Conservation (phyloP, 1,139 yeast species). For the Torulaspora globosa region DNA sequence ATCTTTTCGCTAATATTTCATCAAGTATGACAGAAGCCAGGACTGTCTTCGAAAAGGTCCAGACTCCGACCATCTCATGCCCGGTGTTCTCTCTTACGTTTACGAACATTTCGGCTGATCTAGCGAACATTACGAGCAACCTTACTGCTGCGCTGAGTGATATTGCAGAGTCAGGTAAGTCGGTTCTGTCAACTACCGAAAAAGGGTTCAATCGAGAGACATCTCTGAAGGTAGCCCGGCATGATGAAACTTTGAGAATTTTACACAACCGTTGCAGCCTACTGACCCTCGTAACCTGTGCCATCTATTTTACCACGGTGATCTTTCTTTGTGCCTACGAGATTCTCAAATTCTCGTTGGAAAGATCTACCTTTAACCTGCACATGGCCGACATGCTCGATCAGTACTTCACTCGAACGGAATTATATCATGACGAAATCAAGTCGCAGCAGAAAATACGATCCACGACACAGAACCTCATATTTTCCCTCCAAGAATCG, state of each 20-base stretch:
- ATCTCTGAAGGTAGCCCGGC: background rate
- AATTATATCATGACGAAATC: slow-evolving; percentile 1
- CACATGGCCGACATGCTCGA: slow-evolving; percentile 9
- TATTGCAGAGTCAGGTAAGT: background rate
- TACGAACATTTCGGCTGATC: background rate
- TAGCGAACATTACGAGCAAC: background rate
- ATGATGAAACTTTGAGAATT: background rate
- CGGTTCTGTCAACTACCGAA: background rate
- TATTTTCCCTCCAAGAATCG: slow-evolving; percentile 6
- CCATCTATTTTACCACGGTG: slow-evolving; percentile 5
- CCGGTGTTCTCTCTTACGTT: background rate
- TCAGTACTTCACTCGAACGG: background rate
- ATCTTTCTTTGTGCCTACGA: slow-evolving; percentile 6
- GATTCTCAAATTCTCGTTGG: slow-evolving; percentile 11
- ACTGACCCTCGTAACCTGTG: slow-evolving; percentile 5
- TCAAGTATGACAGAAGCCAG: slow-evolving; percentile 1
- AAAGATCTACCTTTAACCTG: slow-evolving; percentile 8
- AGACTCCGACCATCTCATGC: slow-evolving; percentile 3
- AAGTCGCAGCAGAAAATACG: slow-evolving; percentile 10
- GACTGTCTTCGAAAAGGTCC: background rate
- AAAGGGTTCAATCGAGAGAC: background rate
- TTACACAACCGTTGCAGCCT: slow-evolving; percentile 4
- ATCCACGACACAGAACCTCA: slow-evolving; percentile 1
- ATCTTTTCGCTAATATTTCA: slow-evolving; percentile 10
- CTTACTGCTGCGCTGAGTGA: background rate